Conservation (phyloP, 768 basidiomycete genomes). For the Mycena latifolia region DNA sequence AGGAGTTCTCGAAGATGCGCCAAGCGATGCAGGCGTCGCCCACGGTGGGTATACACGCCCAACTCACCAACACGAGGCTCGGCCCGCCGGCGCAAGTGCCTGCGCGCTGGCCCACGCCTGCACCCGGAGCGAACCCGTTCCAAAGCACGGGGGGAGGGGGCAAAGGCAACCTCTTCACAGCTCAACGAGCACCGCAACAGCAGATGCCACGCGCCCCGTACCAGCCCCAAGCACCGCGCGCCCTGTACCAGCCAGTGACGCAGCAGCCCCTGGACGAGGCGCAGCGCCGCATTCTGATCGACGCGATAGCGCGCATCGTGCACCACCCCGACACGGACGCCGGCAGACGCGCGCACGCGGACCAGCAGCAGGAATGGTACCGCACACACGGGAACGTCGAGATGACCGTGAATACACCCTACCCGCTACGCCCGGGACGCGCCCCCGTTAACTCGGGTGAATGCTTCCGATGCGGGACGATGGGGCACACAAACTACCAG, state of each 20-base stretch:
- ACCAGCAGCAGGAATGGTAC: slow-evolving; percentile 20
- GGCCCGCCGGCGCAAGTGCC: background rate
- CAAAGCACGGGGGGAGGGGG: slow-evolving; percentile 1
- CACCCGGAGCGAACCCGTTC: background rate
- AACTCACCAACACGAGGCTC: slow-evolving; percentile 8
- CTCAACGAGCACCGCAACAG: background rate
- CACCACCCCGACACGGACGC: slow-evolving; percentile 8
- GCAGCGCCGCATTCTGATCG: background rate
- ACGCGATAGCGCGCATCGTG: slow-evolving; percentile 1
- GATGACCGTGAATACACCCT: background rate
- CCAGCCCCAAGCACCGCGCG: slow-evolving; percentile 2
- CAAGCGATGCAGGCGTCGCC: slow-evolving; percentile 7
- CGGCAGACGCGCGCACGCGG: background rate
- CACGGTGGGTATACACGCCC: slow-evolving; percentile 1
- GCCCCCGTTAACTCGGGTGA: too few relatives aligned
- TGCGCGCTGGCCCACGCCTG: slow-evolving; percentile 2
- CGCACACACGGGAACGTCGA: slow-evolving; percentile 6
- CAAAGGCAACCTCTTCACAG: slow-evolving; percentile 3
- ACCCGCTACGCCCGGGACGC: too few relatives aligned
- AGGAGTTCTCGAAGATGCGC: background rate
- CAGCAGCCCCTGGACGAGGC: background rate
- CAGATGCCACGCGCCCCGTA: slow-evolving; percentile 1
- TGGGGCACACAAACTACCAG: too few relatives aligned
- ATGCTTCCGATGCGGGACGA: too few relatives aligned
- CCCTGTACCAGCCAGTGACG: background rate